phyloP scores from a whole-genome alignment of 2,329 filamentous ascomycete genomes.

The Xylaria sp. region DNA sequence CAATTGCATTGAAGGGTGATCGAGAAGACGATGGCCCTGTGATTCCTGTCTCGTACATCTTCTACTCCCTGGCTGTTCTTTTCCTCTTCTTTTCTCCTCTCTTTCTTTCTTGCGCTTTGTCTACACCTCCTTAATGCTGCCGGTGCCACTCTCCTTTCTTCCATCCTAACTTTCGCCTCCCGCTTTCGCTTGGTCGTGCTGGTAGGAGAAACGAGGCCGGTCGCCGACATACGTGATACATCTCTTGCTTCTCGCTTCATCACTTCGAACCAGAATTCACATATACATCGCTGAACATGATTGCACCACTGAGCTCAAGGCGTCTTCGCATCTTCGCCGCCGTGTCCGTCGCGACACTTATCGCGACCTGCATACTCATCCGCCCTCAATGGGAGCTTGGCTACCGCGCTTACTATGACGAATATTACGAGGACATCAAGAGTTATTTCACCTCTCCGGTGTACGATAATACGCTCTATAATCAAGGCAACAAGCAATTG shows the following conservation, averaged over 20 bases:
- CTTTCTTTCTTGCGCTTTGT: not conserved
- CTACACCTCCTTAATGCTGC: not conserved
- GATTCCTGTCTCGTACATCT: not conserved
- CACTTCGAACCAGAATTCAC: not conserved
- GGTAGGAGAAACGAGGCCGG: not conserved
- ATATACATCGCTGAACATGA: slow-evolving; percentile 21
- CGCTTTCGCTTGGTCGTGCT: not conserved
- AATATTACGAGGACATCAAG: slow-evolving; percentile 29
- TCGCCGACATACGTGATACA: not conserved
- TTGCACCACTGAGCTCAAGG: slow-evolving; percentile 29
- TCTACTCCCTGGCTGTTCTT: not conserved
- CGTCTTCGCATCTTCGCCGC: slow-evolving; percentile 28
- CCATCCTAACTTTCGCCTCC: slow-evolving; percentile 1
- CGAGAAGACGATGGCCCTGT: not conserved
- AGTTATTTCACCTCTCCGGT: slow-evolving; percentile 28
- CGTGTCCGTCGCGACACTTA: slow-evolving; percentile 22
- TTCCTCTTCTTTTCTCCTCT: not conserved
- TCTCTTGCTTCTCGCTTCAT: not conserved
- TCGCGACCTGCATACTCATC: slow-evolving; percentile 26
- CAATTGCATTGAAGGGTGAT: not conserved
- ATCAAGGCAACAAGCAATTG: slow-evolving; percentile 32
- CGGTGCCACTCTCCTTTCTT: slow-evolving; percentile 5
- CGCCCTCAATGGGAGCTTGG: slow-evolving; percentile 28
- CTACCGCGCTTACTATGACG: slow-evolving; percentile 19
- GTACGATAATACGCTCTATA: slow-evolving; percentile 39